Evolutionary conservation across 768 basidiomycete species (phyloP).

Genomic region (Podaxis sp.): DNA sequence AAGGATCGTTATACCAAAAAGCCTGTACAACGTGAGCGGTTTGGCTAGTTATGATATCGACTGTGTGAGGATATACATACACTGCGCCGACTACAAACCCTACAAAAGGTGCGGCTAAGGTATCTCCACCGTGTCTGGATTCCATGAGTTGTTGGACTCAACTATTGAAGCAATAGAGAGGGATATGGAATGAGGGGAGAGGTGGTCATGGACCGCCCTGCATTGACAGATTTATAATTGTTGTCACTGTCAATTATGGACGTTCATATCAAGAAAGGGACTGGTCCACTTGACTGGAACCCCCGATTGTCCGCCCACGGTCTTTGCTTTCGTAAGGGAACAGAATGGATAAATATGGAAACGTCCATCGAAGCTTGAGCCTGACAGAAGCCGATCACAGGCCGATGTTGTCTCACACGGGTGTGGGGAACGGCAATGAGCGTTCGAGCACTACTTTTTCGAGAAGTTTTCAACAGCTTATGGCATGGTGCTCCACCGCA

Average conservation of each 20-base stretch:
- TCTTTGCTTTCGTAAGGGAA: no score
- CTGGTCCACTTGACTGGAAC: no score
- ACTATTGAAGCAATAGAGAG: background rate
- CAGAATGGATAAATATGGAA: no score
- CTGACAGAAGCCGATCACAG: no score
- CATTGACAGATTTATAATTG: no score
- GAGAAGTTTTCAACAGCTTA: no score
- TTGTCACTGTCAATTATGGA: background rate
- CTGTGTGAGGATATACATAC: background rate
- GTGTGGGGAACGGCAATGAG: no score
- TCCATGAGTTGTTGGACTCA: background rate
- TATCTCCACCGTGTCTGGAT: background rate
- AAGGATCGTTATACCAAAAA: conserved; percentile 9
- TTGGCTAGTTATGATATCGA: background rate
- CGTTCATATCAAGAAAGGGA: background rate
- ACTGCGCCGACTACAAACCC: conserved; percentile 3
- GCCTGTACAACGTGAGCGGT: background rate
- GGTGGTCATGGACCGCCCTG: background rate
- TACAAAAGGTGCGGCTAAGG: conserved; percentile 5
- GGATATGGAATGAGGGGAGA: background rate
- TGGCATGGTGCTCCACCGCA: no score
- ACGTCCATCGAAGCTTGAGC: no score
- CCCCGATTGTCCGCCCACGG: no score
- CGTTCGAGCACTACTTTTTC: no score
- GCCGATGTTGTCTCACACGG: no score